These are phyloP conservation scores for Auricularia cornea DNA, from an alignment of 768 basidiomycete species.

Conservation along the genomic window DNA sequence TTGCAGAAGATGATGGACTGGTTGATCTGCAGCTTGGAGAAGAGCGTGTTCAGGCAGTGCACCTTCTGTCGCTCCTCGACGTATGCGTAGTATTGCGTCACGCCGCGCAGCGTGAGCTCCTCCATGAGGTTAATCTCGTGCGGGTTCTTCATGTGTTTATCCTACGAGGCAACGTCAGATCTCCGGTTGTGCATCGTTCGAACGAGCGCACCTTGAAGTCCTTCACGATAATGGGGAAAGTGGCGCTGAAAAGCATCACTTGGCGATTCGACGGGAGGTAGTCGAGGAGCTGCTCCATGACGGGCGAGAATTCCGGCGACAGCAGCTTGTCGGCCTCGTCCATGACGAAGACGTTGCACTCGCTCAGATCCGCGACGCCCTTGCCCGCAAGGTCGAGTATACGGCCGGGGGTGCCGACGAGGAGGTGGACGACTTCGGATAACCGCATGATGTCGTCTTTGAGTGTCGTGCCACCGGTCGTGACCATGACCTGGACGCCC, in stretches of 20 bases:
- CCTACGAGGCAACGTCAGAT: constrained; percentile 36
- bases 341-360: constrained; percentile 97
- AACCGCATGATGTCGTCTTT: constrained; percentile 96
- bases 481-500: constrained; percentile 96
- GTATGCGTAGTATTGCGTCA: constrained; percentile 99
- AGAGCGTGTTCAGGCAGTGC: constrained; percentile 97
- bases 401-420: constrained; percentile 94
- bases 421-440: constrained; percentile 83
- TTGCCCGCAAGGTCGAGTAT: constrained; percentile 93
- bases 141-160: constrained; percentile 92
- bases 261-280: constrained; percentile 81
- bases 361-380: constrained; percentile 84
- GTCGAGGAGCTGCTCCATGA: constrained; percentile 90
- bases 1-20: constrained; percentile 99
- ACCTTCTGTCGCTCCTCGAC: constrained; percentile 99
- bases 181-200: constrained; percentile 9
- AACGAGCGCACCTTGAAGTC: constrained; percentile 78
- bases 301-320: constrained; percentile 94
- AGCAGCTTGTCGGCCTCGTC: constrained; percentile 98
- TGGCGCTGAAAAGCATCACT: constrained; percentile 99
- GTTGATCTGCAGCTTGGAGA: constrained; percentile 99
- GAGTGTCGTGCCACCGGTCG: constrained; percentile 95
- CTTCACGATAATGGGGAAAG: constrained; percentile 98
- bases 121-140: constrained; percentile 99
- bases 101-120: constrained; percentile 95